phyloP scores from a whole-genome alignment of 352 stramenopile species.

The Globisporangium nunn region DNA sequence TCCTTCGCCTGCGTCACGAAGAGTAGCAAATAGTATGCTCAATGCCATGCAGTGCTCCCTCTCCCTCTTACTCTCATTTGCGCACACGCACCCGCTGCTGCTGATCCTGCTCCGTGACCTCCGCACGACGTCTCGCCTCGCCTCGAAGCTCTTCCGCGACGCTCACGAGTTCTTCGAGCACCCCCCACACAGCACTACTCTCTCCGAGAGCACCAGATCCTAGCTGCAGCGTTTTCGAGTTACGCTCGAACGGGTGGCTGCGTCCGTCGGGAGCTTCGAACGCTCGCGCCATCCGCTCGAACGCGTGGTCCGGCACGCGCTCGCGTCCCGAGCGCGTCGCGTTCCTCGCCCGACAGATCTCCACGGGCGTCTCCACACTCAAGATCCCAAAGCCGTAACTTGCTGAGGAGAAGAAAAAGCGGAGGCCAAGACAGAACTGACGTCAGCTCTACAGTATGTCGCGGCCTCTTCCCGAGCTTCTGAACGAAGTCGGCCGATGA shows the following conservation, averaged over 20 bases:
- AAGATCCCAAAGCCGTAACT: slow-evolving; percentile 42
- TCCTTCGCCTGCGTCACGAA: slow-evolving; percentile 22
- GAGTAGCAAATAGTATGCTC: too few species aligned
- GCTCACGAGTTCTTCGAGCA: neutral
- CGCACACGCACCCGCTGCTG: neutral
- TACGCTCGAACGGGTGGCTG: slow-evolving; percentile 29
- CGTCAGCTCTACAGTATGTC: too few species aligned
- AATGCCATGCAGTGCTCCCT: neutral
- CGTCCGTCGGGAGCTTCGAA: slow-evolving; percentile 35
- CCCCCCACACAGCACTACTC: neutral
- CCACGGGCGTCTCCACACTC: slow-evolving; percentile 21
- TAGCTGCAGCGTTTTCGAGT: slow-evolving; percentile 18
- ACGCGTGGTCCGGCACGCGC: slow-evolving; percentile 33
- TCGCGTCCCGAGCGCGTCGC: slow-evolving; percentile 11
- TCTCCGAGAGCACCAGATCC: neutral
- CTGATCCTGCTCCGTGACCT: neutral
- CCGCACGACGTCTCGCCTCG: neutral
- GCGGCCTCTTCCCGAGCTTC: too few species aligned
- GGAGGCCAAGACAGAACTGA: too few species aligned
- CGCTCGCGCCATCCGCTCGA: slow-evolving; percentile 33
- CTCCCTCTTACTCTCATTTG: neutral
- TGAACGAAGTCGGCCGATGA: neutral
- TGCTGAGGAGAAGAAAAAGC: neutral
- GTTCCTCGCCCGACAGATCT: slow-evolving; percentile 38
- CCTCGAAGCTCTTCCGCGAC: neutral